phyloP scores from a whole-genome alignment of 2,329 filamentous ascomycete genomes.

The Diaporthe eres region DNA sequence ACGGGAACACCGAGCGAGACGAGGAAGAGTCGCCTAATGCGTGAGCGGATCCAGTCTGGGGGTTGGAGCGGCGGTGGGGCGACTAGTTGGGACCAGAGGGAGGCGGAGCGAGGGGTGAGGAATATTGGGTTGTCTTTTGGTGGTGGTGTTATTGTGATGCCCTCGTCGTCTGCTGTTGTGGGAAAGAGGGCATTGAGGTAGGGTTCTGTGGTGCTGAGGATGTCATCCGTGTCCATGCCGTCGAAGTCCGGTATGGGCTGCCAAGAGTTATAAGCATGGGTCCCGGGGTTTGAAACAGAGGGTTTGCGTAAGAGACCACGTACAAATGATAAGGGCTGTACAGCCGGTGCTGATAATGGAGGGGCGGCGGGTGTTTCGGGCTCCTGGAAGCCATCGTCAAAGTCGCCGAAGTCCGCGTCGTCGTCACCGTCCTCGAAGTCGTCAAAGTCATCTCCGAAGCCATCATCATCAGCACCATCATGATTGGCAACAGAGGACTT shows the following conservation, averaged over 20 bases:
- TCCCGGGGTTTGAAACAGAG: background rate
- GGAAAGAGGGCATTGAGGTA: slow-evolving; percentile 79
- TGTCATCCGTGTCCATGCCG: slow-evolving; percentile 71
- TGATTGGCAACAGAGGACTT: slow-evolving; percentile 49
- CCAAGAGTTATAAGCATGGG: slow-evolving; percentile 41
- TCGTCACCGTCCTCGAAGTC: slow-evolving; percentile 73
- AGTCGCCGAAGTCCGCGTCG: slow-evolving; percentile 75
- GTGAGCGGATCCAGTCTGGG: slow-evolving; percentile 97
- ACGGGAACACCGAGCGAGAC: slow-evolving; percentile 96
- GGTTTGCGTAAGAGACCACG: slow-evolving; percentile 14
- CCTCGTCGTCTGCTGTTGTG: slow-evolving; percentile 59
- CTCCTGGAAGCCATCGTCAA: slow-evolving; percentile 80
- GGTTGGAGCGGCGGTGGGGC: slow-evolving; percentile 95
- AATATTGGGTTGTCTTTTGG: slow-evolving; percentile 76
- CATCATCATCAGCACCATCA: slow-evolving; percentile 48
- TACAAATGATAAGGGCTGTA: slow-evolving; percentile 50
- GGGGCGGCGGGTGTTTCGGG: slow-evolving; percentile 64
- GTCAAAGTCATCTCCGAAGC: slow-evolving; percentile 73
- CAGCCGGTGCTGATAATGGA: slow-evolving; percentile 45
- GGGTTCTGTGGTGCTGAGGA: slow-evolving; percentile 72
- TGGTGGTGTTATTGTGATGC: slow-evolving; percentile 64
- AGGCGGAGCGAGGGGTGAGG: slow-evolving; percentile 87
- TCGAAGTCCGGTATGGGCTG: slow-evolving; percentile 79
- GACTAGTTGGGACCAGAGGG: slow-evolving; percentile 96
- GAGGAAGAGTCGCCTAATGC: slow-evolving; percentile 93